These are phyloP conservation scores for Tuber brumale DNA, from an alignment of 495 filamentous ascomycete genomes.

Conservation along the genomic window DNA sequence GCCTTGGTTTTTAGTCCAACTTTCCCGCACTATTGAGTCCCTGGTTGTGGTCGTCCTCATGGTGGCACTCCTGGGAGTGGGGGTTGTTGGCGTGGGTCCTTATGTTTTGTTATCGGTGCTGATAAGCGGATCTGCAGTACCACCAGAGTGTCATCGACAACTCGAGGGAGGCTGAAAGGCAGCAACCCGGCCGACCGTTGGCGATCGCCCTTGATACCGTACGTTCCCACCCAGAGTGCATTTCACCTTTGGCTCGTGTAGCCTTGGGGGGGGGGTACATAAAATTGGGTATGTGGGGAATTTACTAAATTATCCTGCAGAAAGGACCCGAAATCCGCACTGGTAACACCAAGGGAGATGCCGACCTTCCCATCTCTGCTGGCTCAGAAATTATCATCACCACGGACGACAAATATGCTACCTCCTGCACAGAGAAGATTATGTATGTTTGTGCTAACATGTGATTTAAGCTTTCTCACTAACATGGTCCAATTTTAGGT, in stretches of 20 bases:
- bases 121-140: conserved; percentile 49
- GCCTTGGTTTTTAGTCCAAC: conserved; percentile 13
- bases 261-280: background rate
- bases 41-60: background rate
- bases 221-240: conserved; percentile 32
- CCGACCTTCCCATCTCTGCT: conserved; percentile 75
- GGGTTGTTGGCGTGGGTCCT: conserved; percentile 15
- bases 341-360: conserved; percentile 78
- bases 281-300: background rate
- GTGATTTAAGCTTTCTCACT: background rate
- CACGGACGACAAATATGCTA: conserved; percentile 91
- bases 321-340: conserved; percentile 99
- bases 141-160: conserved; percentile 96
- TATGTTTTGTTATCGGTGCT: conserved; percentile 22
- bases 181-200: conserved; percentile 70
- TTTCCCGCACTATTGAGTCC: conserved; percentile 11
- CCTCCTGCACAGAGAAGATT: conserved; percentile 73
- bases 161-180: conserved; percentile 72
- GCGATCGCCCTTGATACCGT: conserved; percentile 95
- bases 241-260: background rate
- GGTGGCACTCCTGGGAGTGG: conserved; percentile 16
- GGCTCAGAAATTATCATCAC: conserved; percentile 87
- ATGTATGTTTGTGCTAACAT: conserved; percentile 59
- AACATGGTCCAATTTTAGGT: conserved; percentile 52
- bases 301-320: conserved; percentile 41